These are phyloP conservation scores for Ceriops tagal DNA, from an alignment of 345 rosid species.

Conservation along the genomic window DNA sequence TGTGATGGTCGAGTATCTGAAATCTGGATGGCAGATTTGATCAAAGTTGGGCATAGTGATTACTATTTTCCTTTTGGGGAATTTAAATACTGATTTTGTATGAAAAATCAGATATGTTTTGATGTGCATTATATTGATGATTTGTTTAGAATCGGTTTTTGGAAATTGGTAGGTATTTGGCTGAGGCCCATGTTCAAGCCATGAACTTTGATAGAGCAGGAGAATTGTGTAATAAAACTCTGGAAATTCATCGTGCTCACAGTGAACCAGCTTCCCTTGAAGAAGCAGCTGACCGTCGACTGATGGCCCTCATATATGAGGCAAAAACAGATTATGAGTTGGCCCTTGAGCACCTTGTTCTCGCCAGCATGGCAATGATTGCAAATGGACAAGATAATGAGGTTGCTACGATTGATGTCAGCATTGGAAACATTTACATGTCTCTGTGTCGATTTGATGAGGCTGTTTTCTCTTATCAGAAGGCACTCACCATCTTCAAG, in stretches of 20 bases:
- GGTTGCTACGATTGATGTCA: slow-evolving; percentile 93
- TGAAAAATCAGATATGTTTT: no score
- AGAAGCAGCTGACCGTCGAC: slow-evolving; percentile 93
- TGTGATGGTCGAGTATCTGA: no score
- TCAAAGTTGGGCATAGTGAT: no score
- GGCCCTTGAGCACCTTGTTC: slow-evolving; percentile 95
- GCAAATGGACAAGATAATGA: slow-evolving; percentile 88
- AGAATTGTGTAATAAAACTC: slow-evolving; percentile 84
- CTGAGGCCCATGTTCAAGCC: slow-evolving; percentile 98
- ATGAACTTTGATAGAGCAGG: slow-evolving; percentile 98
- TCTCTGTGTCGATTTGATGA: slow-evolving; percentile 89
- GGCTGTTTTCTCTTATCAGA: slow-evolving; percentile 95
- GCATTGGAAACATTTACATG: slow-evolving; percentile 92
- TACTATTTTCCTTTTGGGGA: no score
- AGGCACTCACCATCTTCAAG: slow-evolving; percentile 95
- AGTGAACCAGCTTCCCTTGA: slow-evolving; percentile 97
- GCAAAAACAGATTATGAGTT: slow-evolving; percentile 92
- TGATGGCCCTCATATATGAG: slow-evolving; percentile 91
- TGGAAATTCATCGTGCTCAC: slow-evolving; percentile 91
- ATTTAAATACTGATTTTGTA: no score
- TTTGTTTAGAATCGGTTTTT: background rate
- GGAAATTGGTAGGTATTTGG: slow-evolving; percentile 63
- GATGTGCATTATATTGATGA: no score
- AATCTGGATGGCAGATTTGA: no score
- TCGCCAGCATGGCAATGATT: slow-evolving; percentile 99